Evolutionary conservation across 805 yeast genomes (phyloP).

Genomic region (Cyberlindnera americana): DNA sequence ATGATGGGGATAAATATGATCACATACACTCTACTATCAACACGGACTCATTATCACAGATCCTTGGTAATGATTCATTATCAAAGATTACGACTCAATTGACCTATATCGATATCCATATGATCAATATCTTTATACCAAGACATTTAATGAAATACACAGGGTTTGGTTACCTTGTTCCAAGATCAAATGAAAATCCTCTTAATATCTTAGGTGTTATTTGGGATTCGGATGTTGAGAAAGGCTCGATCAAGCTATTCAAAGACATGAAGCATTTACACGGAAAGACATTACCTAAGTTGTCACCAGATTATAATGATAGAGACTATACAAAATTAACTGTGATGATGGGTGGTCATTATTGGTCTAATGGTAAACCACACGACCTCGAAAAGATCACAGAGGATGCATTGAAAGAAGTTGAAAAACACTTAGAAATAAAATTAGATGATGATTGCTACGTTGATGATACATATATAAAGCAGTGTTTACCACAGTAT

Average conservation of each 20-base stretch:
- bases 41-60: conserved; percentile 37
- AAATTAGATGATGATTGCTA: conserved; percentile 4
- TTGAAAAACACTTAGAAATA: conserved; percentile 34
- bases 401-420: conserved; percentile 27
- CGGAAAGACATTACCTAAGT: conserved; percentile 11
- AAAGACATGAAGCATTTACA: conserved; percentile 10
- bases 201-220: conserved; percentile 77
- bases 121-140: conserved; percentile 67
- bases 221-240: conserved; percentile 83
- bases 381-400: conserved; percentile 23
- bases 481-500: conserved; percentile 75
- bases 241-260: conserved; percentile 39
- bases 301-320: conserved; percentile 8
- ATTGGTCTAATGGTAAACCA: conserved; percentile 25
- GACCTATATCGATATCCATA: conserved; percentile 41
- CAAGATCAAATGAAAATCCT: conserved; percentile 44
- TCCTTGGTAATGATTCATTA: conserved; percentile 31
- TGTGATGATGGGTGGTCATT: conserved; percentile 88
- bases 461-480: conserved; percentile 36
- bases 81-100: conserved; percentile 21
- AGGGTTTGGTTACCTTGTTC: conserved; percentile 91
- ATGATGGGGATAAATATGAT: conserved; percentile 36
- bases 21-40: conserved; percentile 60
- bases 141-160: conserved; percentile 39
- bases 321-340: conserved; percentile 66